Percentiles rank a stretch among this genome's conserved stretches.
Conservation (phyloP, 306 rosid species). For the Abrus pulchellus region DNA sequence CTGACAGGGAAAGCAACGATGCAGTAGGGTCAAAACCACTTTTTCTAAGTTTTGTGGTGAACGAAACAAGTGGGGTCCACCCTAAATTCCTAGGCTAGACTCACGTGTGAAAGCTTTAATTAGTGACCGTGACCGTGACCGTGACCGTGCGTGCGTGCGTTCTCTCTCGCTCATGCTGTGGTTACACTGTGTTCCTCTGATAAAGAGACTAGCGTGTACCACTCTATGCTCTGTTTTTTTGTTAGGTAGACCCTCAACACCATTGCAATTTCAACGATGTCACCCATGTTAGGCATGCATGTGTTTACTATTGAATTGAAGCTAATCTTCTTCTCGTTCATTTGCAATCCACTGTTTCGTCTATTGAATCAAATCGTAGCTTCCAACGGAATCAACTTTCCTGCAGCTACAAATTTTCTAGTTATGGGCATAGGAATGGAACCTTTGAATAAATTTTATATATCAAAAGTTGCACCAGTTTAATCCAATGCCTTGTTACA, state of each 20-base stretch:
- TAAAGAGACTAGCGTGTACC: not conserved
- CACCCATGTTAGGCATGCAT: not conserved
- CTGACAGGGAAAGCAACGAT: slow-evolving; percentile 3
- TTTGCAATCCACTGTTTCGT: not conserved
- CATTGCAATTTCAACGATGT: not conserved
- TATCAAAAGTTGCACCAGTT: too few relatives aligned
- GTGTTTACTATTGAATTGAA: not conserved
- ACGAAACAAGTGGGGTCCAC: not conserved
- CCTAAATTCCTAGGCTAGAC: slow-evolving; percentile 17
- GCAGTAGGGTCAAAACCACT: slow-evolving; percentile 33
- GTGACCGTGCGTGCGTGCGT: slow-evolving; percentile 26
- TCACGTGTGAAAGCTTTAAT: slow-evolving; percentile 46
- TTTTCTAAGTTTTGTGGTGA: not conserved
- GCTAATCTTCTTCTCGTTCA: not conserved
- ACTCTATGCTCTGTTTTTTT: not conserved
- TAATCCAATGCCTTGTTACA: too few relatives aligned
- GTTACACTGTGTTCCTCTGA: not conserved
- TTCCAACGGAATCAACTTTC: not conserved
- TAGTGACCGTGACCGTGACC: not conserved
- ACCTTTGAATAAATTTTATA: too few relatives aligned
- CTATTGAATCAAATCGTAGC: too few relatives aligned
- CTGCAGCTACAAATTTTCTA: not conserved
- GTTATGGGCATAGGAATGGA: not conserved
- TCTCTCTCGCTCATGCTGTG: not conserved
- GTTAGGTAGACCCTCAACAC: not conserved